Evolutionary conservation across 768 basidiomycete genomes (phyloP).

Genomic region (Phaeotremella skinneri): DNA sequence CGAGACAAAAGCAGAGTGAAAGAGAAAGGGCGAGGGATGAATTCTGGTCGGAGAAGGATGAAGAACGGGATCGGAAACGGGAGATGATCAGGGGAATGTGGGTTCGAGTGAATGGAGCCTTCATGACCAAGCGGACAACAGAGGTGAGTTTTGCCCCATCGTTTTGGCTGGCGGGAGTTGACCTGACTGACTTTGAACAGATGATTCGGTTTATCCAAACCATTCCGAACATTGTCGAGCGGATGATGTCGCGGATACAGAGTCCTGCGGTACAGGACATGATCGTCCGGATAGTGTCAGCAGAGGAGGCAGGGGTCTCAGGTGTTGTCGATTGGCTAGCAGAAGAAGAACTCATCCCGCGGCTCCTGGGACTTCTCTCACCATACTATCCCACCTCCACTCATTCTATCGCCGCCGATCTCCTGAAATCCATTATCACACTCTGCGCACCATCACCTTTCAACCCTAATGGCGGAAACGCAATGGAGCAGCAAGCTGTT

Average conservation of each 20-base stretch:
- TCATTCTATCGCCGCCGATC: constrained; percentile 81
- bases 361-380: constrained; percentile 76
- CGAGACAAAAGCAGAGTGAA: constrained; percentile 26
- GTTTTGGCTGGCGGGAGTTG: constrained; percentile 11
- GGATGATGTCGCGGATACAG: constrained; percentile 79
- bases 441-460: constrained; percentile 80
- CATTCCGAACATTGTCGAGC: constrained; percentile 75
- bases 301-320: constrained; percentile 74
- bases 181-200: constrained; percentile 55
- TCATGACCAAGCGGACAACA: constrained; percentile 80
- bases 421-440: constrained; percentile 90
- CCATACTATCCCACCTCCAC: constrained; percentile 70
- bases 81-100: constrained; percentile 89
- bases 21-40: constrained; percentile 33
- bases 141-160: constrained; percentile 65
- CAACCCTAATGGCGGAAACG: constrained; percentile 67
- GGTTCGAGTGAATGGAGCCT: constrained; percentile 85
- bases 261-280: constrained; percentile 89
- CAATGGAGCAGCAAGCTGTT: constrained; percentile 36
- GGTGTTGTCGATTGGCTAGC: constrained; percentile 94
- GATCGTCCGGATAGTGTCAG: constrained; percentile 80
- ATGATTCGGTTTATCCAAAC: constrained; percentile 88
- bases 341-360: constrained; percentile 73
- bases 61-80: constrained; percentile 58
- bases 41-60: constrained; percentile 77